phyloP scores from a whole-genome alignment of 2,329 filamentous ascomycete species.

The Zelopaecilomyces penicillatus region DNA sequence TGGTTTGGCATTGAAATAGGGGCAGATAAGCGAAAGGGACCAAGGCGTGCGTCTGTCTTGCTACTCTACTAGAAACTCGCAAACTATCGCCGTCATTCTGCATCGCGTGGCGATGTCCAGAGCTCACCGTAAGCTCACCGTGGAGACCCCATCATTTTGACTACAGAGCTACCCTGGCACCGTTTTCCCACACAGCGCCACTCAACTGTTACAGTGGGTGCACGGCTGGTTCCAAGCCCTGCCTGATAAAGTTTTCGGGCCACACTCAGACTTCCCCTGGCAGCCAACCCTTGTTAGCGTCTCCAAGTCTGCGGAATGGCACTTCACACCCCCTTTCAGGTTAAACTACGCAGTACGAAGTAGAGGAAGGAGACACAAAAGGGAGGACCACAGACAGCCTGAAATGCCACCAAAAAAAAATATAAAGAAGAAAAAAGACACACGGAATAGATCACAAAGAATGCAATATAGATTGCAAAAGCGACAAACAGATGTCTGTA shows the following conservation, averaged over 20 bases:
- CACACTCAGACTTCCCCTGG: background rate
- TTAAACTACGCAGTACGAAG: background rate
- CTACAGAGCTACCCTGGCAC: constrained; percentile 4
- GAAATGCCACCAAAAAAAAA: no score
- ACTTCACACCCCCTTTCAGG: background rate
- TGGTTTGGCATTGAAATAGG: no score
- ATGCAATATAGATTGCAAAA: no score
- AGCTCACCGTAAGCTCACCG: background rate
- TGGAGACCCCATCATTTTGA: constrained; percentile 3
- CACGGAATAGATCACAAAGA: no score
- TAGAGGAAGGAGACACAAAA: background rate
- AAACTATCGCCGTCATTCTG: no score
- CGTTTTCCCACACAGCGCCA: constrained; percentile 8
- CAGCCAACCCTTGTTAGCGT: constrained; percentile 8
- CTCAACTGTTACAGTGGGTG: background rate
- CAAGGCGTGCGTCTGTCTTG: no score
- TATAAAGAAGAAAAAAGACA: no score
- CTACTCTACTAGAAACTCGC: no score
- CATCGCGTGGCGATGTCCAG: no score
- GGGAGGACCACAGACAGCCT: no score
- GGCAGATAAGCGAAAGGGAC: no score
- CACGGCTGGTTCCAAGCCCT: constrained; percentile 6
- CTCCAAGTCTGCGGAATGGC: constrained; percentile 6
- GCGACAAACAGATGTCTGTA: no score
- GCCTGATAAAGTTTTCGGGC: constrained; percentile 1